These are phyloP conservation scores for Coemansia sp. DNA, from an alignment of 192 early-diverging fungal species.

Conservation along the genomic window DNA sequence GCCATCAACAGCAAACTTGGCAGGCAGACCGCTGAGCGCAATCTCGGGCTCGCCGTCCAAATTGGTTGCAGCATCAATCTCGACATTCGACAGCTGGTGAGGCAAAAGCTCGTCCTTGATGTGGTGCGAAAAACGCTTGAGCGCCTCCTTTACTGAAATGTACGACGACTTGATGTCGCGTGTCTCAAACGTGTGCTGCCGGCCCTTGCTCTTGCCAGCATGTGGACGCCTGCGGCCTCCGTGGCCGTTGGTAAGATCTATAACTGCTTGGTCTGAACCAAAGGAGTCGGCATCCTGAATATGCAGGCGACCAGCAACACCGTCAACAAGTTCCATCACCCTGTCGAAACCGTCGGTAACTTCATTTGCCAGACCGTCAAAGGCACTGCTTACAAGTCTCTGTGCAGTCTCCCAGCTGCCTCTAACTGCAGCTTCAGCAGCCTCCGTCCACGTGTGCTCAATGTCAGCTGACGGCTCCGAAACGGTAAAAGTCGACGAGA, in stretches of 20 bases:
- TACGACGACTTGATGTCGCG: constrained; percentile 21
- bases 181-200: constrained; percentile 2
- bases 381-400: constrained; percentile 23
- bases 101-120: constrained; percentile 58
- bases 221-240: constrained; percentile 5
- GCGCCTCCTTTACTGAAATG: constrained; percentile 62
- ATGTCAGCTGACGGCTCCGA: neutral
- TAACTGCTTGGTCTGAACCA: constrained; percentile 10
- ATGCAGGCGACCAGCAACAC: constrained; percentile 20
- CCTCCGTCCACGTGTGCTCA: constrained; percentile 16
- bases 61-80: constrained; percentile 20
- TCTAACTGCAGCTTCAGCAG: constrained; percentile 22
- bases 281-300: constrained; percentile 18
- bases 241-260: constrained; percentile 16
- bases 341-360: constrained; percentile 22
- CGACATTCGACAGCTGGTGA: constrained; percentile 27
- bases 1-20: constrained; percentile 27
- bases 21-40: constrained; percentile 21
- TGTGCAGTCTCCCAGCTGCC: constrained; percentile 42
- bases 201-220: constrained; percentile 7
- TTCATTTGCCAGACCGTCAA: constrained; percentile 17
- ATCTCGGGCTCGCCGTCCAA: constrained; percentile 40
- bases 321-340: constrained; percentile 26
- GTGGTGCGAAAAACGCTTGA: constrained; percentile 59
- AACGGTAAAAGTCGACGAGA: constrained; percentile 3